Percentiles rank a stretch among this genome's conserved stretches.
These are phyloP conservation scores for Graphilbum sp. DNA, from an alignment of 2,329 filamentous ascomycete genomes.

Conservation along the genomic window DNA sequence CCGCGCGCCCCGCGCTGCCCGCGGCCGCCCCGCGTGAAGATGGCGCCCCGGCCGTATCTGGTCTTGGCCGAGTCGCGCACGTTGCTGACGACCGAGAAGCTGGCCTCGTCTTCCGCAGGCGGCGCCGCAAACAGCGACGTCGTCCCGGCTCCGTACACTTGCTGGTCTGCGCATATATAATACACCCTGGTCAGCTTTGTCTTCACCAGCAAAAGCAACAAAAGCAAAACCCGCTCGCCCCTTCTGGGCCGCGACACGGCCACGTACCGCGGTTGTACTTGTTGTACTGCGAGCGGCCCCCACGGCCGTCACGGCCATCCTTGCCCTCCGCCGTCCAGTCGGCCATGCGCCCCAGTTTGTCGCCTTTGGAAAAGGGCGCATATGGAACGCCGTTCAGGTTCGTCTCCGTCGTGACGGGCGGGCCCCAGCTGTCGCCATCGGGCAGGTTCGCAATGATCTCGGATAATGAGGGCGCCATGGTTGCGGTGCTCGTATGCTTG, in stretches of 20 bases:
- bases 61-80: constrained; percentile 72
- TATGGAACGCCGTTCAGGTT: constrained; percentile 92
- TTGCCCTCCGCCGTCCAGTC: constrained; percentile 94
- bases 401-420: constrained; percentile 64
- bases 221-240: no score
- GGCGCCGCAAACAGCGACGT: constrained; percentile 81
- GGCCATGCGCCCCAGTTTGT: constrained; percentile 97
- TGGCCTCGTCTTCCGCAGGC: constrained; percentile 84
- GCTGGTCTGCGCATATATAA: constrained; percentile 61
- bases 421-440: constrained; percentile 74
- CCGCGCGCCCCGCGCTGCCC: constrained; percentile 58
- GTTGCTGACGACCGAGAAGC: constrained; percentile 96
- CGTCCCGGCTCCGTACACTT: constrained; percentile 86
- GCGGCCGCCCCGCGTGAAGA: constrained; percentile 67
- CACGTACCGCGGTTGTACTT: constrained; percentile 77
- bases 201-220: no score
- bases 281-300: constrained; percentile 77
- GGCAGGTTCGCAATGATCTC: constrained; percentile 56
- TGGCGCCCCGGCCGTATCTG: constrained; percentile 75
- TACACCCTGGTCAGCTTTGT: no score
- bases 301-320: constrained; percentile 53
- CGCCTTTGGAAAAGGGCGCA: constrained; percentile 94
- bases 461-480: constrained; percentile 21
- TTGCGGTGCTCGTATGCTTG: no score
- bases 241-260: no score